Evolutionary conservation across 2,329 filamentous ascomycete species (phyloP).

Genomic region (Cladosporium halotolerans): DNA sequence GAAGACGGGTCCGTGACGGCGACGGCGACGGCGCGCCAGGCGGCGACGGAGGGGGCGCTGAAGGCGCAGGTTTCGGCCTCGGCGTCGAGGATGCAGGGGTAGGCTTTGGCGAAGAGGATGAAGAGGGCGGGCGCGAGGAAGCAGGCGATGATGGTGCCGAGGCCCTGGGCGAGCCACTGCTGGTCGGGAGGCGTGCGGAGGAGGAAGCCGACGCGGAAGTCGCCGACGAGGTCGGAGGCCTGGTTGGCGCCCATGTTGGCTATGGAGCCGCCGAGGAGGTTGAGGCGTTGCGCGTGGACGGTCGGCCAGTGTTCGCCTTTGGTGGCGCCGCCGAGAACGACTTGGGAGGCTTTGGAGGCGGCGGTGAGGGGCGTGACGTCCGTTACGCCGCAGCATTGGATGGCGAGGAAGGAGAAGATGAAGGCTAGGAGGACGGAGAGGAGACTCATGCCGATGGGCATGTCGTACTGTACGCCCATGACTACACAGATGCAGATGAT

Average conservation of each 20-base stretch:
- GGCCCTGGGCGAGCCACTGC: constrained; percentile 60
- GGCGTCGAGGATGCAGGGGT: constrained; percentile 58
- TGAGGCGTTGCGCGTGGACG: constrained; percentile 54
- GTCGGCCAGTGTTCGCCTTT: constrained; percentile 46
- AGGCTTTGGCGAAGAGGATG: constrained; percentile 61
- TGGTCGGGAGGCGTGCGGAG: constrained; percentile 58
- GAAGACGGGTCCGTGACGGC: constrained; percentile 53
- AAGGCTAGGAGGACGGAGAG: constrained; percentile 53
- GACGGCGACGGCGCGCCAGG: constrained; percentile 60
- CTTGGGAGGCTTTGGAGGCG: constrained; percentile 62
- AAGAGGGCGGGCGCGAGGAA: constrained; percentile 63
- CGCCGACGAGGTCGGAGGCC: constrained; percentile 48
- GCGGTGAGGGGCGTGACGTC: constrained; percentile 61
- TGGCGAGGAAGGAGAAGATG: constrained; percentile 56
- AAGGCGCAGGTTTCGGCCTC: constrained; percentile 51
- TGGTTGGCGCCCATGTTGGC: constrained; percentile 36
- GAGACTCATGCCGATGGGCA: constrained; percentile 52
- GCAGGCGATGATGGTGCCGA: constrained; percentile 58
- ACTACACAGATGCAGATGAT: constrained; percentile 48
- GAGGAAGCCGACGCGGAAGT: constrained; percentile 64
- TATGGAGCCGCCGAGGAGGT: constrained; percentile 56
- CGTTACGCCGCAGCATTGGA: constrained; percentile 49
- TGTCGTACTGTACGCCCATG: constrained; percentile 49
- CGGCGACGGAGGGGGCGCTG: constrained; percentile 55
- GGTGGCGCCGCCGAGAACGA: constrained; percentile 61